Percentiles rank a stretch among this genome's conserved stretches.
phyloP scores from a whole-genome alignment of 2,329 filamentous ascomycete species.

The Fusarium sp. region DNA sequence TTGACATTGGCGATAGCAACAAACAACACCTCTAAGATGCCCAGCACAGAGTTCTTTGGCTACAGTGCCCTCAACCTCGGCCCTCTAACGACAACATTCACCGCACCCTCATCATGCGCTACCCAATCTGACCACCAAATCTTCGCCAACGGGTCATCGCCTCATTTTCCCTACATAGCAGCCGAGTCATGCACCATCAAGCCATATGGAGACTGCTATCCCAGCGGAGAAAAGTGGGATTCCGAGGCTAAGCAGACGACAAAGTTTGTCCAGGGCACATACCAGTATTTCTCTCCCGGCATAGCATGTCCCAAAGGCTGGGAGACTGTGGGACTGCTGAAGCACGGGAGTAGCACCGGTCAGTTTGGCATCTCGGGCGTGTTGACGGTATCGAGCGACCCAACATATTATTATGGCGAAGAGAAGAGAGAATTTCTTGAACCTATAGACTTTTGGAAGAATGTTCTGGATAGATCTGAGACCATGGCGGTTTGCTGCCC shows the following conservation, averaged over 20 bases:
- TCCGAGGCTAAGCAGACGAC: fast-evolving
- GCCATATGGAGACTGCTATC: neutral
- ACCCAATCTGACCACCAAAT: neutral
- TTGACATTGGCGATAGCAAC: too few species aligned
- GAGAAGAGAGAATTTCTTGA: neutral
- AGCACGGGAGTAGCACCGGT: fast-evolving
- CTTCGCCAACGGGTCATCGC: neutral
- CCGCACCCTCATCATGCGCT: neutral
- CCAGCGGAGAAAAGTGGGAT: neutral
- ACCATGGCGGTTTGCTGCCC: constrained; percentile 15
- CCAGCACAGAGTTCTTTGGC: constrained; percentile 12
- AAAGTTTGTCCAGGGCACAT: fast-evolving
- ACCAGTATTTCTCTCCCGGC: neutral
- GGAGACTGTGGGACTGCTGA: neutral
- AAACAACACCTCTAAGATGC: too few species aligned
- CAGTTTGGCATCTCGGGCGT: neutral
- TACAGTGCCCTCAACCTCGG: neutral
- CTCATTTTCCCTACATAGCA: fast-evolving
- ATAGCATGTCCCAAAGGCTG: constrained; percentile 4
- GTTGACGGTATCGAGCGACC: neutral
- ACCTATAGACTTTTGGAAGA: neutral
- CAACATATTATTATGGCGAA: too few species aligned
- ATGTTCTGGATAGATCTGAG: neutral
- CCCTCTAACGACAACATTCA: constrained; percentile 1
- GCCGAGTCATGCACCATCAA: neutral